Evolutionary conservation across 129 eudicot genomes (phyloP).

Genomic region (Calendula officinalis): DNA sequence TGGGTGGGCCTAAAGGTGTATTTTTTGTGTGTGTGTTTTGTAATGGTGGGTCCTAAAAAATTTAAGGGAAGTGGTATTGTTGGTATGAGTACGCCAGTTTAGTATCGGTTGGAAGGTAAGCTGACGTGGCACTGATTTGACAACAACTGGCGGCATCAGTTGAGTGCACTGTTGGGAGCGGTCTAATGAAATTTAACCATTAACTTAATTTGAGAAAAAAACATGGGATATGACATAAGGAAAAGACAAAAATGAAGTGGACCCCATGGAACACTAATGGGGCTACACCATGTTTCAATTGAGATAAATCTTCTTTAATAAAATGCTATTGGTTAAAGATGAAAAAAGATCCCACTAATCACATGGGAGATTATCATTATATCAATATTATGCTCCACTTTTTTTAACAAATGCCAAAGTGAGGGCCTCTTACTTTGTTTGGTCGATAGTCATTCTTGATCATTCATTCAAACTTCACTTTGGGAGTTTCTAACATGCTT

Average conservation of each 20-base stretch:
- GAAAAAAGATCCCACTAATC: slow-evolving; percentile 39
- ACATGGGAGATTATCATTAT: slow-evolving; percentile 40
- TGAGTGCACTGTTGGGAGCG: too few relatives aligned
- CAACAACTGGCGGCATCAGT: too few relatives aligned
- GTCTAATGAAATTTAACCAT: not conserved
- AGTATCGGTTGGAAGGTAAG: too few relatives aligned
- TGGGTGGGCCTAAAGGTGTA: too few relatives aligned
- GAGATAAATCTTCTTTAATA: slow-evolving; percentile 26
- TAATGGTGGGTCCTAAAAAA: too few relatives aligned
- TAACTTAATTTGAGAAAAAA: slow-evolving; percentile 3
- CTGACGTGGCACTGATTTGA: too few relatives aligned
- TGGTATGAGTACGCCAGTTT: too few relatives aligned
- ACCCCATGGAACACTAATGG: slow-evolving; percentile 35
- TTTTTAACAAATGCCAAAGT: slow-evolving; percentile 29
- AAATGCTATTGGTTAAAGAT: slow-evolving; percentile 27
- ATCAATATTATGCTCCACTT: slow-evolving; percentile 20
- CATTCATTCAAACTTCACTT: slow-evolving; percentile 22
- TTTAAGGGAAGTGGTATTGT: too few relatives aligned
- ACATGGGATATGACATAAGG: slow-evolving; percentile 17
- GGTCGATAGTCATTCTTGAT: slow-evolving; percentile 3
- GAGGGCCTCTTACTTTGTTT: slow-evolving; percentile 21
- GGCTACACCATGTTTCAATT: slow-evolving; percentile 35
- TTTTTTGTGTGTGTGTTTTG: too few relatives aligned
- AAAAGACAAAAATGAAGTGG: slow-evolving; percentile 30
- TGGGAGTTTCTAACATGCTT: slow-evolving; percentile 19